phyloP scores from a whole-genome alignment of 2,329 filamentous ascomycete species.

The Fusarium keratoplasticum region DNA sequence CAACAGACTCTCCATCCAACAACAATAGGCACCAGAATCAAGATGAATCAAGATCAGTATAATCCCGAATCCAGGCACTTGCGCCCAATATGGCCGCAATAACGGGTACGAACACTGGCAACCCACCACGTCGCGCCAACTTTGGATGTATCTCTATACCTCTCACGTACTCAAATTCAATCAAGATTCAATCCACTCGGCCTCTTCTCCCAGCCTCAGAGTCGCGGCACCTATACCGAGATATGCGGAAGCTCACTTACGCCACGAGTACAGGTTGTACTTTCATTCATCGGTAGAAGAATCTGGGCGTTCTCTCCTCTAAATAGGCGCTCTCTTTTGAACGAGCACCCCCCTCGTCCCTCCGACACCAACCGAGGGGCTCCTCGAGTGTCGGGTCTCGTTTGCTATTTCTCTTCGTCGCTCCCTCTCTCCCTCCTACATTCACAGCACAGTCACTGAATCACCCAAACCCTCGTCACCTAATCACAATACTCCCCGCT shows the following conservation, averaged over 20 bases:
- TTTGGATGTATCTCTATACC: neutral
- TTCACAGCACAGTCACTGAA: neutral
- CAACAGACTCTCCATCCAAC: neutral
- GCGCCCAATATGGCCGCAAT: neutral
- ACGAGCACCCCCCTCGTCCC: neutral
- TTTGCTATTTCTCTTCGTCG: neutral
- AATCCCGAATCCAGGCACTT: neutral
- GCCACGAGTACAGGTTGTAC: neutral
- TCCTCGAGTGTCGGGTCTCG: neutral
- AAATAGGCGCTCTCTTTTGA: neutral
- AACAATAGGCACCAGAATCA: neutral
- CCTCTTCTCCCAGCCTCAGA: neutral
- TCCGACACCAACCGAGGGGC: no score
- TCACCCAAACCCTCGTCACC: neutral
- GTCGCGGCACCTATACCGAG: neutral
- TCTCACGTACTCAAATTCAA: neutral
- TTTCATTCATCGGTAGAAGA: neutral
- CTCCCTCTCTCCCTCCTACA: neutral
- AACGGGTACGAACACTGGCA: neutral
- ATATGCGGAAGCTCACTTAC: no score
- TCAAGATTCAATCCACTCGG: neutral
- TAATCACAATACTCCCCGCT: neutral
- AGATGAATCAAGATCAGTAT: neutral
- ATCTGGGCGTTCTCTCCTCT: neutral
- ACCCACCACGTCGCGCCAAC: neutral